Conservation (phyloP, 2,329 filamentous ascomycete genomes). For the Polytolypa hystricis region DNA sequence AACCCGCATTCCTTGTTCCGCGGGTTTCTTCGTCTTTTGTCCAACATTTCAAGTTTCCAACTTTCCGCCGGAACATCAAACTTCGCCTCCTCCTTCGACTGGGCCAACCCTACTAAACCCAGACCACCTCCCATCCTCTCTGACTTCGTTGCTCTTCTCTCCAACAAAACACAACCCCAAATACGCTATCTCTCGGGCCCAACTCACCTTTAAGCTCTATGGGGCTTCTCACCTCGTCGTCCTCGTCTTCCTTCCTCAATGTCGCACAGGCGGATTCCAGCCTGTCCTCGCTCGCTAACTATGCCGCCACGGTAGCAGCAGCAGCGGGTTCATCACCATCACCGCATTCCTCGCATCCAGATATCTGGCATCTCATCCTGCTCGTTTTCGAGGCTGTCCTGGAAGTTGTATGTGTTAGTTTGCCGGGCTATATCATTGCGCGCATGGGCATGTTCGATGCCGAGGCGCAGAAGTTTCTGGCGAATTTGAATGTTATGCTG, state of each 20-base stretch:
- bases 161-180: no score
- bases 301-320: neutral
- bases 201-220: no score
- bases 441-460: slow-evolving; percentile 86
- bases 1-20: no score
- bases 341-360: slow-evolving; percentile 34
- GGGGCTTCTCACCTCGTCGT: neutral
- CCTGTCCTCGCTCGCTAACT: neutral
- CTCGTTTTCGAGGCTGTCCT: slow-evolving; percentile 91
- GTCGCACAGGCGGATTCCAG: no score
- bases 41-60: no score
- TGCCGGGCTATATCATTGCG: slow-evolving; percentile 89
- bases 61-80: no score
- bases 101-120: no score
- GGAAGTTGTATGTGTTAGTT: slow-evolving; percentile 86
- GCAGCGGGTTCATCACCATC: neutral
- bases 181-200: no score
- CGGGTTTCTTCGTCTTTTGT: no score
- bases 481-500: slow-evolving; percentile 89
- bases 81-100: no score
- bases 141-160: no score
- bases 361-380: slow-evolving; percentile 52
- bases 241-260: neutral
- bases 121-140: no score
- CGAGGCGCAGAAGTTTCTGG: slow-evolving; percentile 90